Base-by-base conservation (phyloP, 345 rosid genomes). In the Litchi chinensis region DNA sequence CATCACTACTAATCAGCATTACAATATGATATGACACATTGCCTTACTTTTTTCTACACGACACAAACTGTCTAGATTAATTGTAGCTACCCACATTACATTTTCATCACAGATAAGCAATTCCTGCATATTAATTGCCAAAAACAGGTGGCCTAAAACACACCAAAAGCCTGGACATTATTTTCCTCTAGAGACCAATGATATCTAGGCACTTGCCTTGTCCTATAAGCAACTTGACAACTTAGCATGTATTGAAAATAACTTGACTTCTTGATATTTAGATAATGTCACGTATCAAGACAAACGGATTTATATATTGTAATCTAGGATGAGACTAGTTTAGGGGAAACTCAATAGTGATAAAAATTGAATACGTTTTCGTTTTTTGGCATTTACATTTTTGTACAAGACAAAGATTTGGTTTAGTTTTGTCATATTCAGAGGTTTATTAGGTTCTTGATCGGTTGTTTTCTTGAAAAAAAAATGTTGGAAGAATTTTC, bases 301-400 rank as follows among this genome's bases (percentile, higher is more conserved):
- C 64, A 59, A n/a, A 59, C 12, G 9, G 10, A 59, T 46, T 46
- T 8, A 46, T 46, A 46, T 11, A 0, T 21, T 4, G 26, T 59
- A 21, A 13, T 21, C 24, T 3, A 4, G 28, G 12, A 21, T 21
- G 64, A 21, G 5, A 59, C 6, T 59, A 9, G 3, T 59, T n/a
- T 9, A 19, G 64, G 28, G 64, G 64, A 59, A 59, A 19, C 64
- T 10, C 0, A 6, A 52, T 52, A 60, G 26, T 19, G 72, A 76
- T 46, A 46, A 77, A 62, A 28, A 2, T 48, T 62, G 8, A 64
- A 64, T 21, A 72, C 81, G 76, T 64, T 56, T 79, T 65, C 76
- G 57, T 37, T 64, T 71, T 56, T 52, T 26, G 37, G 44, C 73
- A 39, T 16, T 64, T 0, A 46, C 15, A 50, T 71, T 37, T 62